phyloP scores from a whole-genome alignment of 2,329 filamentous ascomycete species.

The Beauveria brongniartii region DNA sequence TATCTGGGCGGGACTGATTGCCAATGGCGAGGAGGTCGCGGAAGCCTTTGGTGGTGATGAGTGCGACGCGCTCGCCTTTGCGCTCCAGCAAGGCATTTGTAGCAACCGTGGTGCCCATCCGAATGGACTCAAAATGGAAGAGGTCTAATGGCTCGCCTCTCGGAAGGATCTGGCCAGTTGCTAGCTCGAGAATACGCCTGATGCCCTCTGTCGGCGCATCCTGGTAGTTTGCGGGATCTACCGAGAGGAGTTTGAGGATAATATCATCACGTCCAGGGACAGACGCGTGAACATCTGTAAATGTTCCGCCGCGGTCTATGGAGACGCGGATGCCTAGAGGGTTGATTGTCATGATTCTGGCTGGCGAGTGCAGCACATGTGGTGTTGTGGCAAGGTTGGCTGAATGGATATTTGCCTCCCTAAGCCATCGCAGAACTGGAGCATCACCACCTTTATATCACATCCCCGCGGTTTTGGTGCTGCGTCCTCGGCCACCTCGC shows the following conservation, averaged over 20 bases:
- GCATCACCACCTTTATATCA: background rate
- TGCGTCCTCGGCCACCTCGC: background rate
- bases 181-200: constrained; percentile 34
- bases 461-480: background rate
- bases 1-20: constrained; percentile 63
- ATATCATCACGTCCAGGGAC: constrained; percentile 58
- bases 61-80: constrained; percentile 63
- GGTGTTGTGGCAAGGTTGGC: background rate
- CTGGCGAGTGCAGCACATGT: background rate
- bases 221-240: constrained; percentile 62
- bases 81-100: constrained; percentile 70
- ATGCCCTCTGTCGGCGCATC: constrained; percentile 71
- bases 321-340: constrained; percentile 23
- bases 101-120: constrained; percentile 75
- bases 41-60: constrained; percentile 66
- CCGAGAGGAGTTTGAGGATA: constrained; percentile 64
- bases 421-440: background rate
- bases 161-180: constrained; percentile 24
- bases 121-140: constrained; percentile 51
- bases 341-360: constrained; percentile 16
- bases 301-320: constrained; percentile 41
- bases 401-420: no score
- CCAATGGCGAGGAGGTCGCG: constrained; percentile 64
- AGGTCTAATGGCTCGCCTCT: constrained; percentile 27
- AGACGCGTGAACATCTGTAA: constrained; percentile 63